Evolutionary conservation across 2,329 filamentous ascomycete genomes (phyloP).

Genomic region (Apiospora aurea): DNA sequence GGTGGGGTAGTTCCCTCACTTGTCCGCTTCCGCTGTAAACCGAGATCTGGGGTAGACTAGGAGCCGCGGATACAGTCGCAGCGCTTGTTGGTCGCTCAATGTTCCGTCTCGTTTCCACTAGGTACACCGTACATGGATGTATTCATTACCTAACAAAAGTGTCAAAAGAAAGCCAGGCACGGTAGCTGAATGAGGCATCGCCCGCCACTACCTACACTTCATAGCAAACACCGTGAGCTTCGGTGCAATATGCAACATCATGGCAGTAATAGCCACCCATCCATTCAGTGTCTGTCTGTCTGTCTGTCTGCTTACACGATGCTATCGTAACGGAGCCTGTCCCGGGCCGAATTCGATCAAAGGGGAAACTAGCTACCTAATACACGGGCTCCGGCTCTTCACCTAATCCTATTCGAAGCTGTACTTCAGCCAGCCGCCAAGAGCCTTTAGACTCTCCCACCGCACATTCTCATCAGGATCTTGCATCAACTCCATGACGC

Average conservation of each 20-base stretch:
- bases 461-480: constrained; percentile 87
- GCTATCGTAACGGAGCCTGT: neutral
- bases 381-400: constrained; percentile 9
- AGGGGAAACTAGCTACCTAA: neutral
- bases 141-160: no score
- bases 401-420: constrained; percentile 58
- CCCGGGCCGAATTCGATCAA: neutral
- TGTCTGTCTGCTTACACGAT: neutral
- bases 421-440: constrained; percentile 72
- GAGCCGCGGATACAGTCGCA: constrained; percentile 13
- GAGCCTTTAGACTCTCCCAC: constrained; percentile 89
- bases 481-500: constrained; percentile 93
- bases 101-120: no score
- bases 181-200: no score
- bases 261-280: neutral
- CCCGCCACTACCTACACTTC: no score
- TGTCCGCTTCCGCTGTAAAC: constrained; percentile 6
- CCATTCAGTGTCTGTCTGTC: neutral
- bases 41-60: constrained; percentile 9
- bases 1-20: constrained; percentile 9
- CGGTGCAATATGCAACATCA: neutral
- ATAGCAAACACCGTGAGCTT: neutral
- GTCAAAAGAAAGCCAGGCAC: no score
- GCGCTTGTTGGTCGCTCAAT: neutral
- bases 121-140: no score